A percentile compares a stretch with the other conserved stretches of the same genome.
Conservation (phyloP, 495 filamentous ascomycete genomes). For the Chlorociboria aeruginascens region DNA sequence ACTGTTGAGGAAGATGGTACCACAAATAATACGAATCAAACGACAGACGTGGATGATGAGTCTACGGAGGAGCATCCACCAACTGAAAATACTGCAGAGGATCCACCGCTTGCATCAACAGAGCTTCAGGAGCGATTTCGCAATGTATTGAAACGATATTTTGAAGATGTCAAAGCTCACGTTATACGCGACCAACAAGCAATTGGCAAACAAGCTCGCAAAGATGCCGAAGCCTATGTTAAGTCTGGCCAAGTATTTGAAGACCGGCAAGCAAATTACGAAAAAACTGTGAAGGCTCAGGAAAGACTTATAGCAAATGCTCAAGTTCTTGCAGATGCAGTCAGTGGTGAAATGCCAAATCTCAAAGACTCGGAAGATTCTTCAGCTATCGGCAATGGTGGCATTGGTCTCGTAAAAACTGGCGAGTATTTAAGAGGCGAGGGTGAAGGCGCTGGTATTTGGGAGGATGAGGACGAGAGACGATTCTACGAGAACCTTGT, state of each 20-base stretch:
- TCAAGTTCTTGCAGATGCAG: slow-evolving; percentile 75
- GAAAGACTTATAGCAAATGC: slow-evolving; percentile 87
- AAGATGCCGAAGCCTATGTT: slow-evolving; percentile 96
- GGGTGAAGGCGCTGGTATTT: slow-evolving; percentile 89
- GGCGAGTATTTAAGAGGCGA: slow-evolving; percentile 87
- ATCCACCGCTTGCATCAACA: slow-evolving; percentile 58
- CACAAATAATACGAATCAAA: slow-evolving; percentile 35
- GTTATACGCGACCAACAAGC: slow-evolving; percentile 82
- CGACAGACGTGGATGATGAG: slow-evolving; percentile 37
- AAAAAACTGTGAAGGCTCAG: slow-evolving; percentile 81
- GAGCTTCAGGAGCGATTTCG: slow-evolving; percentile 79
- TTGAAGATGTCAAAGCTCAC: slow-evolving; percentile 87
- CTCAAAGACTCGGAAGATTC: slow-evolving; percentile 66
- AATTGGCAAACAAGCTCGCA: slow-evolving; percentile 68
- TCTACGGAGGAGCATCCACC: slow-evolving; percentile 29
- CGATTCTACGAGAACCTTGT: slow-evolving; percentile 96
- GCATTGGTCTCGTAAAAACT: slow-evolving; percentile 87
- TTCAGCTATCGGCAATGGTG: slow-evolving; percentile 48
- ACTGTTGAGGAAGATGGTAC: slow-evolving; percentile 75
- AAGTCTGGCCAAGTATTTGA: slow-evolving; percentile 98
- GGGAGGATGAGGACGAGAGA: slow-evolving; percentile 97
- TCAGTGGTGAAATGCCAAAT: slow-evolving; percentile 92
- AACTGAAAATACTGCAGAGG: slow-evolving; percentile 33
- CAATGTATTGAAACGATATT: slow-evolving; percentile 79
- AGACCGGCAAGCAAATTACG: slow-evolving; percentile 89